Evolutionary conservation across 2,329 filamentous ascomycete species (phyloP), one percentile per base, ranked within the genome.

Genomic region (Trichoderma oligosporum): DNA sequence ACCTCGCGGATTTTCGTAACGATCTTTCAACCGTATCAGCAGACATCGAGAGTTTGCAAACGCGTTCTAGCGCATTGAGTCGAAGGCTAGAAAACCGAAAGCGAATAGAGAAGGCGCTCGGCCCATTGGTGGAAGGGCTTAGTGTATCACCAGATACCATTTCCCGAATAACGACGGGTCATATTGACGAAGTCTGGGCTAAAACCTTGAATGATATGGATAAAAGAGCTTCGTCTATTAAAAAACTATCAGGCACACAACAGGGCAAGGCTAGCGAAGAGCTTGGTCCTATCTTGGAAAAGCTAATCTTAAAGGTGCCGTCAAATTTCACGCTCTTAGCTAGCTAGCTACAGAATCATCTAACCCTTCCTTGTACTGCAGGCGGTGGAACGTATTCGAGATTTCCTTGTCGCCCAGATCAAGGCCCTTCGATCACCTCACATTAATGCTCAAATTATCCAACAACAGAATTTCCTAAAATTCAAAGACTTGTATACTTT

Each of bases 361-460:
- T 35, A 9, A 56, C 16, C 39, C 6, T 11, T 11, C 11, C 35
- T 24, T 31, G 4, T 31, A 11, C 14, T 12, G 25, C 46, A 88
- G 85, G 93, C 92, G n/a, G 80, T 96, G 25, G 91, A 97, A 73
- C 85, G 94, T 57, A 96, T 97, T 70, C 83, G 95, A 58, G 94
- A 99, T 71, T 95, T 96, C 67, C 80, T 99, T 35, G 94, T 99
- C 11, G 83, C 89, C 14, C 93, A 97, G 70, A 94, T 99, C 70
- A 96, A 96, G 72, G 90, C 92, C 4, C 78, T 99, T 52, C 85
- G 94, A 57, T 96, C 93, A 24, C 94, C 94, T 12, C 94, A 93
- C 66, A 96, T 97, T 71, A 97, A 99, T 70, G 91, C 93, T 2
- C 94, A 99, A 70, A 88, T 97, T 57, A 92, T 99, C 47, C 94